Percentiles rank a stretch among this genome's conserved stretches.
phyloP scores from a whole-genome alignment of 495 filamentous ascomycete species.

The Podospora pseudocomata region DNA sequence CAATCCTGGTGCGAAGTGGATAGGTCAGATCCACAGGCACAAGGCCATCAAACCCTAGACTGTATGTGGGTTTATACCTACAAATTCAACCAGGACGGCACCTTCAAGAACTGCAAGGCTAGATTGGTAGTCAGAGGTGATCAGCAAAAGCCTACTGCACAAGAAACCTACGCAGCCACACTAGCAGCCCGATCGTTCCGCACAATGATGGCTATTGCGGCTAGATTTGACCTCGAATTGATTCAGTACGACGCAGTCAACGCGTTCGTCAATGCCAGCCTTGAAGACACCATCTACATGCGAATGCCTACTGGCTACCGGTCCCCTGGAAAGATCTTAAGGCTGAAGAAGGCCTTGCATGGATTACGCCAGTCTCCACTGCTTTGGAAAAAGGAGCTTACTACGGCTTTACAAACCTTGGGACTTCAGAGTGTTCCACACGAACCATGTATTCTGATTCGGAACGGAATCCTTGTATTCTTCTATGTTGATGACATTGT shows the following conservation, averaged over 20 bases:
- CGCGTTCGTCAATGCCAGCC: slow-evolving; percentile 17
- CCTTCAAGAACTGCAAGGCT: slow-evolving; percentile 17
- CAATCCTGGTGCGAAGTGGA: slow-evolving; percentile 10
- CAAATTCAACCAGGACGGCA: slow-evolving; percentile 16
- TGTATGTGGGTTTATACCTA: slow-evolving; percentile 24
- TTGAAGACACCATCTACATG: slow-evolving; percentile 12
- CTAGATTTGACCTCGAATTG: slow-evolving; percentile 20
- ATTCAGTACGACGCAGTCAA: slow-evolving; percentile 21
- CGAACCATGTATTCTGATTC: too few species aligned
- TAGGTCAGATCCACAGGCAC: neutral
- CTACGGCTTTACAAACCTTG: too few species aligned
- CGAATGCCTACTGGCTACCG: too few species aligned
- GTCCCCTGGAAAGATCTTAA: too few species aligned
- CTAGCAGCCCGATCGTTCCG: slow-evolving; percentile 15
- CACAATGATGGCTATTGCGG: slow-evolving; percentile 17
- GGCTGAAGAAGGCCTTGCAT: too few species aligned
- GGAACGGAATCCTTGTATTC: too few species aligned
- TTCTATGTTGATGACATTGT: slow-evolving; percentile 20
- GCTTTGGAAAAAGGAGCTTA: too few species aligned
- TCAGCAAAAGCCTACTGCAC: slow-evolving; percentile 12
- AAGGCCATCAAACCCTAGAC: slow-evolving; percentile 12
- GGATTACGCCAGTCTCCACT: too few species aligned
- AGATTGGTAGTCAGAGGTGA: slow-evolving; percentile 22
- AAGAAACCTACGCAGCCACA: slow-evolving; percentile 19
- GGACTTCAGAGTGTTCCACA: too few species aligned